Evolutionary conservation across 2,329 filamentous ascomycete species (phyloP).

Genomic region (Ophiostoma fasciatum): DNA sequence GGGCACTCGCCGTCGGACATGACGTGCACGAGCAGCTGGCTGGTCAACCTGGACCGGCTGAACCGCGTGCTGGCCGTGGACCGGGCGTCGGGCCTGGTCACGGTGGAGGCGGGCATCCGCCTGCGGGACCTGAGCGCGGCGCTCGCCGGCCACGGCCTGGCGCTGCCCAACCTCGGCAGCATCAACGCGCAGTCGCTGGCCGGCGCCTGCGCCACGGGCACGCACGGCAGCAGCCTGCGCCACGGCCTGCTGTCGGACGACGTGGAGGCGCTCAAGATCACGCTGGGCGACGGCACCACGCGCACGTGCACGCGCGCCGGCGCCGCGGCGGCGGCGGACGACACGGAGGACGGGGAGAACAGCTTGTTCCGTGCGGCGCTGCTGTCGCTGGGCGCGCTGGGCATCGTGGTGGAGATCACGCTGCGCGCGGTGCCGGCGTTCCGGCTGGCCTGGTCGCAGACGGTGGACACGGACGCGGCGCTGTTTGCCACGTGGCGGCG

Average conservation of each 20-base stretch:
- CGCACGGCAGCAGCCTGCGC: conserved; percentile 72
- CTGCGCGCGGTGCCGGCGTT: conserved; percentile 68
- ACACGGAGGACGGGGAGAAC: conserved; percentile 48
- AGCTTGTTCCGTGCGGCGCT: conserved; percentile 81
- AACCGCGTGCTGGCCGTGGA: conserved; percentile 59
- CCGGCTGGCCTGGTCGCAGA: conserved; percentile 77
- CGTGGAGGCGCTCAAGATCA: conserved; percentile 60
- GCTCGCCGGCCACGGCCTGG: conserved; percentile 61
- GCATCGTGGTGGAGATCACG: conserved; percentile 81
- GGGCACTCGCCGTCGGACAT: conserved; percentile 85
- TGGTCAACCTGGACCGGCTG: conserved; percentile 82
- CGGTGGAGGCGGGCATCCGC: conserved; percentile 79
- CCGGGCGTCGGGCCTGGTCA: conserved; percentile 43
- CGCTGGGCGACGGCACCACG: conserved; percentile 64
- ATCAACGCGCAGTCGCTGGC: conserved; percentile 92
- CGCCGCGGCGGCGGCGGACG: conserved; percentile 26
- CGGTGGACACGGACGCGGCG: conserved; percentile 52
- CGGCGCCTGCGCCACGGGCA: conserved; percentile 83
- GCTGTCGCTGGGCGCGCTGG: conserved; percentile 75
- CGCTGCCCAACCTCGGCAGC: conserved; percentile 83
- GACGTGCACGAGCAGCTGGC: conserved; percentile 87
- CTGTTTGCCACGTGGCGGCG: conserved; percentile 54
- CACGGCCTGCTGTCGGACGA: conserved; percentile 78
- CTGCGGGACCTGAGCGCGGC: conserved; percentile 58
- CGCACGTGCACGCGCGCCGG: conserved; percentile 47